Conservation (phyloP, 164 flowering plant species). For the Stephania cephalantha region DNA sequence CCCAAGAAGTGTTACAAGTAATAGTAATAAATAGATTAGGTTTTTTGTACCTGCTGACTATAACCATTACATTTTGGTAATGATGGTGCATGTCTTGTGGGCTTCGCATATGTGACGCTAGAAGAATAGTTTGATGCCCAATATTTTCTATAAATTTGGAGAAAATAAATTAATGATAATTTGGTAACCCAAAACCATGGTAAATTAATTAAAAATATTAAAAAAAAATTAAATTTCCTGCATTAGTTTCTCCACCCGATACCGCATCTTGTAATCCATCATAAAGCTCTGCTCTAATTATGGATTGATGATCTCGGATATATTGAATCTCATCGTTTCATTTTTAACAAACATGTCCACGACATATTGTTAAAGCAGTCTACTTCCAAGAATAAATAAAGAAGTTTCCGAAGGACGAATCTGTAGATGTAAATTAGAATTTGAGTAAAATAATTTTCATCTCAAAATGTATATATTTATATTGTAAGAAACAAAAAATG, state of each 20-base stretch:
- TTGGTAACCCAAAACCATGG: background rate
- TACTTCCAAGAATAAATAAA: background rate
- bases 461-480: too few relatives aligned
- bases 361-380: slow-evolving; percentile 17
- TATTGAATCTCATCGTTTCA: slow-evolving; percentile 9
- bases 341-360: slow-evolving; percentile 20
- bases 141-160: background rate
- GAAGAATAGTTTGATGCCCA: slow-evolving; percentile 9
- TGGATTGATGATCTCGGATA: slow-evolving; percentile 4
- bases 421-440: background rate
- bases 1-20: slow-evolving; percentile 20
- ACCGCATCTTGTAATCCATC: slow-evolving; percentile 9
- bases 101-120: slow-evolving; percentile 15
- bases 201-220: background rate
- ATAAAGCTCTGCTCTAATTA: slow-evolving; percentile 9
- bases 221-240: background rate
- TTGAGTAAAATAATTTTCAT: background rate
- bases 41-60: slow-evolving; percentile 15
- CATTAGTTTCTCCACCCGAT: background rate
- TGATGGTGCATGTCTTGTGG: slow-evolving; percentile 13
- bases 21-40: slow-evolving; percentile 17
- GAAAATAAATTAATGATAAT: background rate
- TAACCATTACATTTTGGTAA: slow-evolving; percentile 18
- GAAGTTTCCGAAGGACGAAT: background rate
- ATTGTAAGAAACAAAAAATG: background rate